These are phyloP conservation scores for Tanacetum coccineum DNA, from an alignment of 129 eudicot genomes.

Conservation along the genomic window DNA sequence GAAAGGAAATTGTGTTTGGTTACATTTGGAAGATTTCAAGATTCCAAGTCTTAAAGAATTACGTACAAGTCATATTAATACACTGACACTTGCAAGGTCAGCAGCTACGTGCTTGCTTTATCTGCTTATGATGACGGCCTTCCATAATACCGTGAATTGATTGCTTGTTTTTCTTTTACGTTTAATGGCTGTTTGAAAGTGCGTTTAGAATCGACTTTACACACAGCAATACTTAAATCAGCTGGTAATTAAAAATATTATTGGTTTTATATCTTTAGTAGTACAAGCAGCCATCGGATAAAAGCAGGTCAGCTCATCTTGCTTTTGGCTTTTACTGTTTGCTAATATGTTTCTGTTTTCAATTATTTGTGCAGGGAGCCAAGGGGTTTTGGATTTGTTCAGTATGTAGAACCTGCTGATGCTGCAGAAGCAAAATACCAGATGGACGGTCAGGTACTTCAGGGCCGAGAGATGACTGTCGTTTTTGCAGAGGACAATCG, in stretches of 20 bases:
- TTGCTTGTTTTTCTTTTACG: neutral
- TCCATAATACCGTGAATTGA: constrained; percentile 27
- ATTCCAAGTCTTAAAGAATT: constrained; percentile 84
- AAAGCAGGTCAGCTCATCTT: neutral
- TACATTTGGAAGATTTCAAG: constrained; percentile 61
- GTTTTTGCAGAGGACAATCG: constrained; percentile 66
- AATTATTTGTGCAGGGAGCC: constrained; percentile 44
- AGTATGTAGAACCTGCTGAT: constrained; percentile 59
- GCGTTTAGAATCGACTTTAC: constrained; percentile 15
- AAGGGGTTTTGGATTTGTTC: constrained; percentile 81
- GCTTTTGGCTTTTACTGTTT: neutral
- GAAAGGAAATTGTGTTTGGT: constrained; percentile 59
- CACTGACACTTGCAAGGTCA: constrained; percentile 58
- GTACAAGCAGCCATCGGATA: constrained; percentile 19
- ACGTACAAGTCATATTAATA: constrained; percentile 68
- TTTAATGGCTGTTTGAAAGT: constrained; percentile 25
- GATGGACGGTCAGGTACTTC: constrained; percentile 54
- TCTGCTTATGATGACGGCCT: constrained; percentile 42
- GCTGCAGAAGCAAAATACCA: constrained; percentile 57
- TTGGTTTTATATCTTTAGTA: constrained; percentile 10
- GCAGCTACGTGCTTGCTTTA: constrained; percentile 60
- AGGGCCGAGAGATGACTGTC: constrained; percentile 49
- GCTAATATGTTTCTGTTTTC: neutral
- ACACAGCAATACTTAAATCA: neutral
- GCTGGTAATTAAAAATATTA: neutral